Evolutionary conservation across 805 yeast species (phyloP).

Genomic region (Tetrapisispora nanseiensis): DNA sequence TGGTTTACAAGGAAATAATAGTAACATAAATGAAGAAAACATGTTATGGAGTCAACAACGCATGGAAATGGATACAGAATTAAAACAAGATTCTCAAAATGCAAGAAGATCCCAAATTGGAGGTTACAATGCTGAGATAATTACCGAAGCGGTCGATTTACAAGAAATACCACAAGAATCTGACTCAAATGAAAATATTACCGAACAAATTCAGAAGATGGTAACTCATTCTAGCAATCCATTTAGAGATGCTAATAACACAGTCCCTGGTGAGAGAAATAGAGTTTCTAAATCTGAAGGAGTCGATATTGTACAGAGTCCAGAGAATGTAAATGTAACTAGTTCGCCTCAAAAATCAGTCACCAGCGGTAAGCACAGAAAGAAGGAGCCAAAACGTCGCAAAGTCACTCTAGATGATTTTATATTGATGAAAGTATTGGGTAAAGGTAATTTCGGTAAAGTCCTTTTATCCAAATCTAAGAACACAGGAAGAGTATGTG

Average conservation of each 20-base stretch:
- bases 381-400: conserved; percentile 37
- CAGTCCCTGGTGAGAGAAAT: conserved; percentile 14
- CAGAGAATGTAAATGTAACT: not conserved
- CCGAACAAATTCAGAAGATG: conserved; percentile 1
- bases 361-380: conserved; percentile 17
- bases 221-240: conserved; percentile 13
- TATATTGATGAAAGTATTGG: conserved; percentile 86
- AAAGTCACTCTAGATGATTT: conserved; percentile 91
- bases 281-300: not conserved
- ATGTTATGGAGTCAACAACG: conserved; percentile 15
- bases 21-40: conserved; percentile 11
- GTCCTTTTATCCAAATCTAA: conserved; percentile 95
- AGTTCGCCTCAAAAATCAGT: conserved; percentile 19
- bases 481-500: conserved; percentile 72
- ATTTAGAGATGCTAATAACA: conserved; percentile 20
- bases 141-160: not conserved
- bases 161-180: not conserved
- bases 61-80: conserved; percentile 10
- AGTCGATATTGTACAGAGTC: not conserved
- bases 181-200: not conserved
- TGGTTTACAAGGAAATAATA: conserved; percentile 9
- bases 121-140: not conserved
- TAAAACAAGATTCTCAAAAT: conserved; percentile 4
- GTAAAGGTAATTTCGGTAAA: conserved; percentile 98
- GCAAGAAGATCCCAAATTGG: not conserved